Conservation (phyloP, 768 basidiomycete species). For the Tricholoma hemisulphureum region DNA sequence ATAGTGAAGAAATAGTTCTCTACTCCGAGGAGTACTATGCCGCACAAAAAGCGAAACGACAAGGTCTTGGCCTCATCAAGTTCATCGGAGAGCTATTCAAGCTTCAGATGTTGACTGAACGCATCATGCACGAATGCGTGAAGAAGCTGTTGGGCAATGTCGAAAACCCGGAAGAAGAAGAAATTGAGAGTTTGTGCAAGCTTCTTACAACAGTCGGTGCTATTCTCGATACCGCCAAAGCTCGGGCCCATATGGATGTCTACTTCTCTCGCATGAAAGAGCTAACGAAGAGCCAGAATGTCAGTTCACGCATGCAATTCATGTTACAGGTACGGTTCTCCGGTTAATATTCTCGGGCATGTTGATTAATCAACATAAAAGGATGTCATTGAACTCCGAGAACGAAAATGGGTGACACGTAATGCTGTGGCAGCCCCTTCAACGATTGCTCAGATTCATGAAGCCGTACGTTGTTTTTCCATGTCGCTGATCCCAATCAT, state of each 20-base stretch:
- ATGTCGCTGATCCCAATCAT: neutral
- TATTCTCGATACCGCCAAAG: slow-evolving; percentile 77
- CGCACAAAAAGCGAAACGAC: slow-evolving; percentile 95
- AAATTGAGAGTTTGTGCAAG: slow-evolving; percentile 94
- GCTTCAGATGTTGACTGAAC: slow-evolving; percentile 96
- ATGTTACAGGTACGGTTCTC: slow-evolving; percentile 82
- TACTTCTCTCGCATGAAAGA: slow-evolving; percentile 92
- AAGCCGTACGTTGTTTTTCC: slow-evolving; percentile 55
- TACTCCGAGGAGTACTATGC: slow-evolving; percentile 97
- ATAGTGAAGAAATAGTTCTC: slow-evolving; percentile 67
- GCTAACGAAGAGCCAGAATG: slow-evolving; percentile 68
- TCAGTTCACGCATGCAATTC: slow-evolving; percentile 87
- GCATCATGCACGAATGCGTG: slow-evolving; percentile 98
- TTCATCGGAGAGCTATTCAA: slow-evolving; percentile 99
- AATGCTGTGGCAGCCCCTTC: slow-evolving; percentile 74
- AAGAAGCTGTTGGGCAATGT: slow-evolving; percentile 93
- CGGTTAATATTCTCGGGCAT: neutral
- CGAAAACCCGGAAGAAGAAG: slow-evolving; percentile 95
- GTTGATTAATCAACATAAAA: slow-evolving; percentile 31
- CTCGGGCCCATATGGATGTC: slow-evolving; percentile 83
- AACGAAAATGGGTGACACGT: slow-evolving; percentile 76
- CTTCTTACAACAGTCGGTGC: slow-evolving; percentile 86
- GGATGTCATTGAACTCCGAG: slow-evolving; percentile 90
- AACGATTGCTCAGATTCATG: slow-evolving; percentile 87
- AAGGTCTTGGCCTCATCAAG: slow-evolving; percentile 94